Base-by-base conservation (phyloP, 768 basidiomycete genomes). In the Tylopilus vinaceipallidus region DNA sequence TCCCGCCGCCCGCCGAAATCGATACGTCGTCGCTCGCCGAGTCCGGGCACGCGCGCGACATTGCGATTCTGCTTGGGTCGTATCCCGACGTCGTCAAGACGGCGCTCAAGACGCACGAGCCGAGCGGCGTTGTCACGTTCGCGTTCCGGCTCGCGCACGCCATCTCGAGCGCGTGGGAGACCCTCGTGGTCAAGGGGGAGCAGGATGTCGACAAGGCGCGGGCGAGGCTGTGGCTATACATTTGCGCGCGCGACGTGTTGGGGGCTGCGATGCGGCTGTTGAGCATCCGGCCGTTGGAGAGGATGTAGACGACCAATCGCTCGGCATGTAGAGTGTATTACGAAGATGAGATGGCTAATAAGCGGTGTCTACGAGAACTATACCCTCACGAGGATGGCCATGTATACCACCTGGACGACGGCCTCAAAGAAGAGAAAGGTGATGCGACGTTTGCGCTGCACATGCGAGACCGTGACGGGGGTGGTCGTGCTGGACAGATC, bases 111-210 rank as follows among this genome's bases (percentile, higher is more conserved):
- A 86, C 82, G 17, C 85, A 87, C 58, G 94, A 98, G 69, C 92
- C 95, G 8, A 89, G 88, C 52, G 88, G 88, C 0, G 81, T 99
- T 10, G 93, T 97, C 53, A 95, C 91, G 6, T 99, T 84, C 65
- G 83, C 83, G 38, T 95, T 97, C 75, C 79, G 82, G 57, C 75
- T 98, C 29, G 82, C 84, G 37, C 95, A 97, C 60, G 84, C 86
- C 6, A 93, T 98, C 60, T 88, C 86, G 53, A 86, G 84, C 49
- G 92, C 95, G 32, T 98, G 93, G 94, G 94, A 97, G 71, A 80
- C 77, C 2, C 80, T 97, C 8, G 78, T 88, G 42, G 94, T 98
- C 35, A 87, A 88, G 61, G 88, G 91, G 2, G 89, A 93, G 69
- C 67, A 73, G 55, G 89, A 95, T 58, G 39, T 75, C 36, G 85